Base-by-base conservation (phyloP, 2,329 filamentous ascomycete species). In the Paracoccidioides lutzii region DNA sequence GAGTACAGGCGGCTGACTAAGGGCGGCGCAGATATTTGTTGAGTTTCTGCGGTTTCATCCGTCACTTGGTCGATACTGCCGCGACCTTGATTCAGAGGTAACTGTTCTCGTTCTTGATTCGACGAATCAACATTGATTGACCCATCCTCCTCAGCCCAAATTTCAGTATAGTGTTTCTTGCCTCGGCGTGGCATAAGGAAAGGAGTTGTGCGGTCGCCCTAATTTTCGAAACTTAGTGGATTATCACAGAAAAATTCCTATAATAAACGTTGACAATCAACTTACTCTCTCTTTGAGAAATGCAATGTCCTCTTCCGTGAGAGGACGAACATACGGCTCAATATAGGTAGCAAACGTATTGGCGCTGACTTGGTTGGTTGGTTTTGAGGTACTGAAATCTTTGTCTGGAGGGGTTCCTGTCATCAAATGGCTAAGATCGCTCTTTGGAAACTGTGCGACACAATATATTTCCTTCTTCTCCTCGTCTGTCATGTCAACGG, bases 81-180 rank as follows among this genome's bases (percentile, higher is more conserved):
- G 42, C 90, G 84, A 1, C 90, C 79, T 63, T 93, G 85, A 66
- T 96, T 95, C 1, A 86, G 78, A 0, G 88, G 80, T 5, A 88
- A 77, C 61, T 82, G 84, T 55, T 89, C 84, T 43, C 78, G 76
- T 30, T 77, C 76, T 58, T 80, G 76, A 40, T 80, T 77, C 4
- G 80, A 78, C 4, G 80, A 78, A 66, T 94, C 88, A 6, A 90
- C 75, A 41, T 84, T 78, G 76, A 89, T 85, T 50, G 81, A 77
- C 8, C 88, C 89, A 65, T 98, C 93, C 68, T 98, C 93, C 62
- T 95, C 90, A 0, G 89, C 86, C 93, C 93, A 98, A 8, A 91
- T 78, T 58, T 97, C 90, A 30, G 81, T 83, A 71, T 97, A 98
- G 65, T 89, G 85, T 63, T 84, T 84, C 68, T 88, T 87, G 48